phyloP scores from a whole-genome alignment of 108 stramenopile species.

The Schizochytrium sp. region DNA sequence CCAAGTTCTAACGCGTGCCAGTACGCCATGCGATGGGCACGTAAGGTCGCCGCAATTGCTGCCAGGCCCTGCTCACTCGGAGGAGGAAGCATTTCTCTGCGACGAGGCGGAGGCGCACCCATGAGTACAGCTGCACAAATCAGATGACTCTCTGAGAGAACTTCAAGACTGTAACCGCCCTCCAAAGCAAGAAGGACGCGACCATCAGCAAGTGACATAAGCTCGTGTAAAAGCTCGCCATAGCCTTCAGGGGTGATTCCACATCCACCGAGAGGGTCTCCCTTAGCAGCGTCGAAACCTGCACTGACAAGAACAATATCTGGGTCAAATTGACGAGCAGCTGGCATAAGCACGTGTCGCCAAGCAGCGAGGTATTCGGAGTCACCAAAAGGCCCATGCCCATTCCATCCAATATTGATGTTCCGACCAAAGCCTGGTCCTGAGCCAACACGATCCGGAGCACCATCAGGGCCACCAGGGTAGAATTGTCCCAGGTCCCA shows the following conservation, averaged over 20 bases:
- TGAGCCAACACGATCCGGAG: slow-evolving; percentile 72
- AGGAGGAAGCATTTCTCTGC: background rate
- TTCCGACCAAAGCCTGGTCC: slow-evolving; percentile 76
- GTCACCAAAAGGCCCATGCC: slow-evolving; percentile 79
- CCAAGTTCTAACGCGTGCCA: slow-evolving; percentile 44
- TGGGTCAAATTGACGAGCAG: slow-evolving; percentile 77
- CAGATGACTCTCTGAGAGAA: background rate
- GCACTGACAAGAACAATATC: slow-evolving; percentile 84
- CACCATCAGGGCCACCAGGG: slow-evolving; percentile 70
- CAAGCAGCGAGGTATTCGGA: slow-evolving; percentile 80
- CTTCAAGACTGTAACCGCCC: slow-evolving; percentile 73
- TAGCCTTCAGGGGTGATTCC: slow-evolving; percentile 76
- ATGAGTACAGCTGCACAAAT: slow-evolving; percentile 36
- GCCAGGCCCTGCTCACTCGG: slow-evolving; percentile 26
- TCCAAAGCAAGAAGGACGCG: slow-evolving; percentile 83
- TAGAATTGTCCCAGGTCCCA: slow-evolving; percentile 78
- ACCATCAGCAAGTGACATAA: slow-evolving; percentile 72
- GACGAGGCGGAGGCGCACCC: slow-evolving; percentile 30
- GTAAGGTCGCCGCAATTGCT: slow-evolving; percentile 30
- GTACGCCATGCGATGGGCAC: slow-evolving; percentile 29
- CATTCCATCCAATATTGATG: slow-evolving; percentile 84
- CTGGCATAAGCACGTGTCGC: slow-evolving; percentile 77
- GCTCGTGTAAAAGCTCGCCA: slow-evolving; percentile 72
- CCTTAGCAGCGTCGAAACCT: slow-evolving; percentile 87
- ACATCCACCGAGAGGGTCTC: slow-evolving; percentile 82